Conservation (phyloP, 192 early-diverging fungal species). For the Podila horticola region DNA sequence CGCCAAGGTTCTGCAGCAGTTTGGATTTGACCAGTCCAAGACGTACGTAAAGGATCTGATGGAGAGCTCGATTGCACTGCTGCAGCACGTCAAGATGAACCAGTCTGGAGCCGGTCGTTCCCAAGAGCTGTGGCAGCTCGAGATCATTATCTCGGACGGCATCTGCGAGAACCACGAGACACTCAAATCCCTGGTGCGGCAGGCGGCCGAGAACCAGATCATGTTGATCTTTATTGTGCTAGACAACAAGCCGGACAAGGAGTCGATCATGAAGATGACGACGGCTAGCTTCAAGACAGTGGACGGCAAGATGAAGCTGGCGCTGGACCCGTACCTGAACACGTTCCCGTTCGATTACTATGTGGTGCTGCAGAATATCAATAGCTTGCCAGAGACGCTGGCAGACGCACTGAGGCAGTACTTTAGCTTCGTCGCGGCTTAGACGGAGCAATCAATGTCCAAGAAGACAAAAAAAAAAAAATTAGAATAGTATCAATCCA, state of each 20-base stretch:
- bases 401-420: slow-evolving; percentile 96
- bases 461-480: neutral
- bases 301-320: slow-evolving; percentile 69
- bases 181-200: slow-evolving; percentile 84
- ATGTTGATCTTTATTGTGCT: slow-evolving; percentile 98
- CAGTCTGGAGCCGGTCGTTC: slow-evolving; percentile 50
- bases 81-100: slow-evolving; percentile 75
- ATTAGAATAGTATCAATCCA: neutral
- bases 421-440: slow-evolving; percentile 81
- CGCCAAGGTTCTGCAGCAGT: slow-evolving; percentile 87
- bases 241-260: slow-evolving; percentile 81
- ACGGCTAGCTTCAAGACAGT: slow-evolving; percentile 83
- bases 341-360: slow-evolving; percentile 99
- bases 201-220: slow-evolving; percentile 85
- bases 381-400: slow-evolving; percentile 86
- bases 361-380: slow-evolving; percentile 90
- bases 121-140: slow-evolving; percentile 93
- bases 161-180: slow-evolving; percentile 95
- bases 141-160: slow-evolving; percentile 96
- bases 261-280: slow-evolving; percentile 92
- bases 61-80: slow-evolving; percentile 82
- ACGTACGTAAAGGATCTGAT: slow-evolving; percentile 91
- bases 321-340: slow-evolving; percentile 89
- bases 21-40: slow-evolving; percentile 91
- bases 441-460: neutral